Base-by-base conservation (phyloP, 2,329 filamentous ascomycete genomes). In the Aspergillus arachidicola region DNA sequence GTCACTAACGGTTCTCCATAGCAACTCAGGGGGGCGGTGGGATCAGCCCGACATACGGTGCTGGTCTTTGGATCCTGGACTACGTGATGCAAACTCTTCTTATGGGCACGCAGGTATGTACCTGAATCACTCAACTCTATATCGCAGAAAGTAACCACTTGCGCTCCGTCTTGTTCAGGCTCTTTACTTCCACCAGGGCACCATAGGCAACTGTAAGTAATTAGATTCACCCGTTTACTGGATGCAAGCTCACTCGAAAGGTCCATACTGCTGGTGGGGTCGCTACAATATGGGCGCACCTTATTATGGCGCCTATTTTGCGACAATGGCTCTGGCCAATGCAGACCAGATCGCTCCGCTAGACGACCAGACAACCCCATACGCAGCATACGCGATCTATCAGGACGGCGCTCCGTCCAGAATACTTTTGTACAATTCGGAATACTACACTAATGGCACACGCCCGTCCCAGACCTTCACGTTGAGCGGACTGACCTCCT, bases 51-150 rank as follows among this genome's bases (percentile, higher is more conserved):
- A 83, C 81, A 0, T 84, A 82, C 61, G 83, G 83, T 12, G 82
- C 82, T 4, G 82, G 76, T 1, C 76, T 85, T 5, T 85, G 83
- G 83, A 82, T 82, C n/a, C 75, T 84, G 66, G 82, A 85, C 72
- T 83, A 80, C 55, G 73, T 76, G 5, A 70, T 78, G 69, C 75
- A 77, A 61, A 59, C 68, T 0, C 28, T 77, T 0, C 36, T 73
- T 0, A 62, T 76, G 63, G 77, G 75, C 0, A 82, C 70, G 12
- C 57, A 66, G 46, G 64, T 66, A 55, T 16, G 36, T 12, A 23
- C 21, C 1, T 10, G 19, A 9, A 12, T 12, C n/a, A 14, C 30
- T 21, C 12, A 2, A 23, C 14, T 7, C 6, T 1, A 2, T 26
- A 3, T 26, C 5, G 5, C 2, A 28, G n/a, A 16, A 26, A 16